These are phyloP conservation scores for Trichoderma sp. DNA, from an alignment of 2,329 filamentous ascomycete species.

Conservation along the genomic window DNA sequence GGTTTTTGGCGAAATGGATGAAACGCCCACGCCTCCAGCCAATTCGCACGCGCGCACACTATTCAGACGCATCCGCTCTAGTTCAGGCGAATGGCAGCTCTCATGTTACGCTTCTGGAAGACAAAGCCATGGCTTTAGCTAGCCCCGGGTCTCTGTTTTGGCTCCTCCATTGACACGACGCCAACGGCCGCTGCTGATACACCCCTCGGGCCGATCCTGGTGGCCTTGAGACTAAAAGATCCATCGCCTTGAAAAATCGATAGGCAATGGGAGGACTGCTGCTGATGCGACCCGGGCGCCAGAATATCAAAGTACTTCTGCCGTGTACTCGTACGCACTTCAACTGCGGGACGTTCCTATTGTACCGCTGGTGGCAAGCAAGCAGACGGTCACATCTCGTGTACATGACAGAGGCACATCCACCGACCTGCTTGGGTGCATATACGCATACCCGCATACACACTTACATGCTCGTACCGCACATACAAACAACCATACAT, in stretches of 20 bases:
- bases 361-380: not conserved
- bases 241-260: not conserved
- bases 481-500: conserved; percentile 13
- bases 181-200: conserved; percentile 5
- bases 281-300: not conserved
- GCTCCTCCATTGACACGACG: conserved; percentile 6
- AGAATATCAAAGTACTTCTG: not conserved
- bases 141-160: not conserved
- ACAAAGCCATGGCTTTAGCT: not conserved
- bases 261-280: not conserved
- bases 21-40: not conserved
- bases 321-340: not conserved
- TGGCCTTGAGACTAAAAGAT: not conserved
- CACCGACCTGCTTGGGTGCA: not conserved
- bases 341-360: no score
- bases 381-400: conserved; percentile 2
- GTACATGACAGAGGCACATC: not conserved
- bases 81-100: not conserved
- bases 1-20: conserved; percentile 12
- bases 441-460: conserved; percentile 16
- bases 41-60: conserved; percentile 1
- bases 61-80: not conserved
- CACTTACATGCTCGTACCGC: not conserved
- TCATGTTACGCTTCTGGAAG: conserved; percentile 5
- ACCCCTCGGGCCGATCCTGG: conserved; percentile 18